A percentile compares a stretch with the other conserved stretches of the same genome.
Conservation (phyloP, 495 filamentous ascomycete species). For the Hypoxylon perforatum region DNA sequence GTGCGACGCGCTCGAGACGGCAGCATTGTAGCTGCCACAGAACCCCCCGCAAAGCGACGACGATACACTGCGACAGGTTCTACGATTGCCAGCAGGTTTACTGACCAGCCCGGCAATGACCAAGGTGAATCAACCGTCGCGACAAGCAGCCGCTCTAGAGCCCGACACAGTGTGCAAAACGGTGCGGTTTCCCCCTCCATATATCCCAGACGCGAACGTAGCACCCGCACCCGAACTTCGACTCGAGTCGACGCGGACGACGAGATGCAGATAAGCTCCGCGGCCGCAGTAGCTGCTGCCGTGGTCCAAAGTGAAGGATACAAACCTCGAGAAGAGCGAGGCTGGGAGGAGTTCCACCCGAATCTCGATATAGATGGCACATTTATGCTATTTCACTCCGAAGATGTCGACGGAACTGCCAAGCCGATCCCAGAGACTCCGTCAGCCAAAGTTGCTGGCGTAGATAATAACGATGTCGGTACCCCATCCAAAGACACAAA, state of each 20-base stretch:
- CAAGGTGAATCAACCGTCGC: constrained; percentile 52
- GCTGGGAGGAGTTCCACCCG: constrained; percentile 97
- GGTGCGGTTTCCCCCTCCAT: constrained; percentile 53
- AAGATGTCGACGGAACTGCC: constrained; percentile 81
- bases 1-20: constrained; percentile 52
- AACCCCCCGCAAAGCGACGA: constrained; percentile 64
- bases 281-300: constrained; percentile 84
- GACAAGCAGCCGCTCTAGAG: constrained; percentile 50
- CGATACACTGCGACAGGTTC: constrained; percentile 81
- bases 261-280: constrained; percentile 74
- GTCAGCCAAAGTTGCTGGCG: constrained; percentile 36
- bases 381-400: constrained; percentile 80
- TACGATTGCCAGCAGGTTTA: constrained; percentile 81
- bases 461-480: constrained; percentile 47
- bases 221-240: constrained; percentile 63
- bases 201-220: constrained; percentile 62
- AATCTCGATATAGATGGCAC: constrained; percentile 86
- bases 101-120: constrained; percentile 70
- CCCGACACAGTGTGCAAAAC: constrained; percentile 46
- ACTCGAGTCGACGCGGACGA: constrained; percentile 58
- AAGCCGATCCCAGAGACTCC: constrained; percentile 59
- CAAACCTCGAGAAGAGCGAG: constrained; percentile 94
- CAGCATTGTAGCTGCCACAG: constrained; percentile 56
- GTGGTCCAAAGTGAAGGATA: constrained; percentile 92
- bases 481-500: constrained; percentile 54